Conservation (phyloP, 2,329 filamentous ascomycete species). For the Leptosphaerulina australis region DNA sequence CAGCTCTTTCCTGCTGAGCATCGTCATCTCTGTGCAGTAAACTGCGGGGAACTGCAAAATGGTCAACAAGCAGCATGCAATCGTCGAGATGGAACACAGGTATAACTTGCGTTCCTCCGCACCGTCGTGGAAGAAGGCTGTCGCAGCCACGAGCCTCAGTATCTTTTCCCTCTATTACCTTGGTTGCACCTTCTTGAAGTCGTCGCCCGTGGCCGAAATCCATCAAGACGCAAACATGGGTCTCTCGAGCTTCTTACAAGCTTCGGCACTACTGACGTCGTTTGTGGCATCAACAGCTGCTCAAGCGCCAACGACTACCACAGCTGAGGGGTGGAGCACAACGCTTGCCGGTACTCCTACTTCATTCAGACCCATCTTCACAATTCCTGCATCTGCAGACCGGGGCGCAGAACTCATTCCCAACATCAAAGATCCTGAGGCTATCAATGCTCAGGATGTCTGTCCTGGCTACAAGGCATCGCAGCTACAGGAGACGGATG, state of each 20-base stretch:
- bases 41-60: constrained; percentile 23
- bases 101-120: constrained; percentile 17
- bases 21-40: constrained; percentile 20
- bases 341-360: constrained; percentile 40
- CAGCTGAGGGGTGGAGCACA: constrained; percentile 27
- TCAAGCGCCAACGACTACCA: constrained; percentile 28
- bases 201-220: background rate
- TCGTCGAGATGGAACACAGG: constrained; percentile 3
- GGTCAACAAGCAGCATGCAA: constrained; percentile 8
- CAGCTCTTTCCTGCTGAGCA: constrained; percentile 5
- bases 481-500: constrained; percentile 53
- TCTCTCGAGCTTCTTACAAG: constrained; percentile 29
- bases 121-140: constrained; percentile 8
- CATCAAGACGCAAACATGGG: constrained; percentile 9
- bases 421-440: constrained; percentile 68
- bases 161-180: constrained; percentile 8
- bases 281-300: constrained; percentile 34
- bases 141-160: constrained; percentile 7
- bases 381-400: constrained; percentile 47
- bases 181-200: constrained; percentile 2
- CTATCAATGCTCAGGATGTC: constrained; percentile 65
- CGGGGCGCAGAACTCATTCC: constrained; percentile 54
- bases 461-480: constrained; percentile 67
- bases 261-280: constrained; percentile 30
- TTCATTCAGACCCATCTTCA: constrained; percentile 42